Evolutionary conservation across 2,329 filamentous ascomycete species (phyloP).

Genomic region (Orbilia oligospora): DNA sequence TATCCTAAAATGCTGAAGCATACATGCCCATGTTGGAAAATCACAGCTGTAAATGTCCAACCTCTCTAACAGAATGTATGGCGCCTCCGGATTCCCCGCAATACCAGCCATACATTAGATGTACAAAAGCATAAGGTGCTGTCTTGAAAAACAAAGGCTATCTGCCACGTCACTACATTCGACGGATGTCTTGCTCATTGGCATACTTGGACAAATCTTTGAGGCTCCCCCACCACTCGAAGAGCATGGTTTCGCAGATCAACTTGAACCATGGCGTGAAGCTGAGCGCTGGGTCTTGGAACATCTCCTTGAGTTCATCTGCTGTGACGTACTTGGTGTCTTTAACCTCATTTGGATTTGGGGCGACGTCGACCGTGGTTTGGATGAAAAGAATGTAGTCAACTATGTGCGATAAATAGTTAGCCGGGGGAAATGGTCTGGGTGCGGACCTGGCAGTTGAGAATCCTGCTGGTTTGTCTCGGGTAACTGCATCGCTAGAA

Average conservation of each 20-base stretch:
- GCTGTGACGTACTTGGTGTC: constrained; percentile 87
- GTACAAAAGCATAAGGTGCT: constrained; percentile 17
- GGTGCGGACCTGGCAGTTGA: constrained; percentile 9
- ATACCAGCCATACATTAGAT: constrained; percentile 13
- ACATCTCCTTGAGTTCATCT: constrained; percentile 86
- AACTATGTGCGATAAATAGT: constrained; percentile 71
- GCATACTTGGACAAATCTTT: constrained; percentile 88
- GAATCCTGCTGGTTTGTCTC: constrained; percentile 48
- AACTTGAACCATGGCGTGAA: constrained; percentile 99
- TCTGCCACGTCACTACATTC: constrained; percentile 74
- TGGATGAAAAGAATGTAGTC: constrained; percentile 99
- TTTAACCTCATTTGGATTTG: constrained; percentile 89
- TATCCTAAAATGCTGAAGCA: constrained; percentile 15
- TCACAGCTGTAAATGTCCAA: neutral
- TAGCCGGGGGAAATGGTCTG: constrained; percentile 6
- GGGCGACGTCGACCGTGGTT: constrained; percentile 85
- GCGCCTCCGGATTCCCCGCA: constrained; percentile 16
- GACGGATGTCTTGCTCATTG: constrained; percentile 87
- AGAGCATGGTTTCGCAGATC: constrained; percentile 97
- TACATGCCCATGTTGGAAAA: neutral
- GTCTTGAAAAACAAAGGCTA: constrained; percentile 5
- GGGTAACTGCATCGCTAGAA: constrained; percentile 52
- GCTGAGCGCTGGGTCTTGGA: constrained; percentile 81
- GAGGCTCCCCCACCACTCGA: constrained; percentile 95
- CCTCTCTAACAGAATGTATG: neutral